A percentile compares a stretch with the other conserved stretches of the same genome.
Conservation (phyloP, 2,329 filamentous ascomycete genomes). For the Aspergillus glaucus region DNA sequence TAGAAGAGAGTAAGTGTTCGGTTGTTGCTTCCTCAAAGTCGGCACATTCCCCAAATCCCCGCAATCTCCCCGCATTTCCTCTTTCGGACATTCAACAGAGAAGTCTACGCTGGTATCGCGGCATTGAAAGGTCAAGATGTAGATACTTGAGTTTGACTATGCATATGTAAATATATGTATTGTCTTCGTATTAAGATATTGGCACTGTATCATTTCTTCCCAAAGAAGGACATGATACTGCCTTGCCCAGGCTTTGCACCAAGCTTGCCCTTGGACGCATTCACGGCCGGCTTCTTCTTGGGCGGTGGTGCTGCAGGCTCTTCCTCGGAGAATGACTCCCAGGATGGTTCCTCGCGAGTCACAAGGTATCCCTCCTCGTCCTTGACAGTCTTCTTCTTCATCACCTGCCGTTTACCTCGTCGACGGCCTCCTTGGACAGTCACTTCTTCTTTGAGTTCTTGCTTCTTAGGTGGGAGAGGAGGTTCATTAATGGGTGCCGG, state of each 20-base stretch:
- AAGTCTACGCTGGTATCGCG: no score
- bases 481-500: constrained; percentile 31
- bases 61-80: background rate
- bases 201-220: constrained; percentile 57
- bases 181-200: no score
- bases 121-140: no score
- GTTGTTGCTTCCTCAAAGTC: background rate
- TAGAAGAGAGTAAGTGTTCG: background rate
- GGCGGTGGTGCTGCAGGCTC: constrained; percentile 51
- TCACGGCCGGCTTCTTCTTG: constrained; percentile 43
- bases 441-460: constrained; percentile 45
- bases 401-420: constrained; percentile 70
- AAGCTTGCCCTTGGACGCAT: constrained; percentile 47
- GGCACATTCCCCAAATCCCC: background rate
- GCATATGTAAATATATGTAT: background rate
- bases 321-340: constrained; percentile 93
- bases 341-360: constrained; percentile 73
- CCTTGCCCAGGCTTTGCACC: constrained; percentile 54
- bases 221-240: constrained; percentile 88
- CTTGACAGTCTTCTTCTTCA: constrained; percentile 79
- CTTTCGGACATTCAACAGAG: background rate
- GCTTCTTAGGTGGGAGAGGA: constrained; percentile 36
- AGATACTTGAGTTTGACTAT: no score
- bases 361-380: constrained; percentile 90
- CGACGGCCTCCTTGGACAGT: constrained; percentile 59